Conservation (phyloP, 495 filamentous ascomycete genomes). For the Umbilicaria muhlenbergii region DNA sequence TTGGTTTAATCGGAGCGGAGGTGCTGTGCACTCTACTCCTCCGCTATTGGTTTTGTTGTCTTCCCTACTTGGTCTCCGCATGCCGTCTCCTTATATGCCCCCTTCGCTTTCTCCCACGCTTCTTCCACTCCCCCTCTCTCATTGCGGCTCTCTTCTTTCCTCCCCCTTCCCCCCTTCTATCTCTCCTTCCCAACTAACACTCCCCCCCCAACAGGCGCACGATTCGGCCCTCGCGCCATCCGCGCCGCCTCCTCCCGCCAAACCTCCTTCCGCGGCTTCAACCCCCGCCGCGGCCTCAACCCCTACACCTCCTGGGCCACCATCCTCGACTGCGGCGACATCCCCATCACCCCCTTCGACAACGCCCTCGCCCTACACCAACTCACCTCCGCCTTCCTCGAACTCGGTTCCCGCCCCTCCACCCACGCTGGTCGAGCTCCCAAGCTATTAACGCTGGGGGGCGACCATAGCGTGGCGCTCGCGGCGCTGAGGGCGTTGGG, state of each 20-base stretch:
- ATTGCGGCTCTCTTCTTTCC: background rate
- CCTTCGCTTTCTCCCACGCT: slow-evolving; percentile 1
- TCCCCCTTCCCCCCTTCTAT: slow-evolving; percentile 16
- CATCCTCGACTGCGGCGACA: slow-evolving; percentile 70
- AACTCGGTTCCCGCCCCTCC: slow-evolving; percentile 38
- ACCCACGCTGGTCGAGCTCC: slow-evolving; percentile 26
- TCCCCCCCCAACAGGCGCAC: slow-evolving; percentile 37
- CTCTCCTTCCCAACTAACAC: no score
- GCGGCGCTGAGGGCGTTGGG: slow-evolving; percentile 59
- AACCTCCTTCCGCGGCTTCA: slow-evolving; percentile 58
- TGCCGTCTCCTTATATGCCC: slow-evolving; percentile 10
- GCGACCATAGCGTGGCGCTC: slow-evolving; percentile 67
- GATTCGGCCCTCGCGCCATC: slow-evolving; percentile 72
- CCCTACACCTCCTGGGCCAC: slow-evolving; percentile 59
- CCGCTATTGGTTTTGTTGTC: background rate
- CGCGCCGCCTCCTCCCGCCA: slow-evolving; percentile 62
- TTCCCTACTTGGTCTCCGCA: slow-evolving; percentile 15
- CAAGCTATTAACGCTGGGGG: slow-evolving; percentile 63
- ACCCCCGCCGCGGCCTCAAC: slow-evolving; percentile 61
- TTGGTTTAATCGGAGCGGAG: no score
- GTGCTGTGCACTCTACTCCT: no score
- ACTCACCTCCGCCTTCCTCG: slow-evolving; percentile 62
- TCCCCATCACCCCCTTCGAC: slow-evolving; percentile 66
- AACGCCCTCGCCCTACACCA: slow-evolving; percentile 59
- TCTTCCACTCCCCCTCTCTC: no score